Evolutionary conservation across 2,329 filamentous ascomycete genomes (phyloP).

Genomic region (Hypoxylon rubiginosum): DNA sequence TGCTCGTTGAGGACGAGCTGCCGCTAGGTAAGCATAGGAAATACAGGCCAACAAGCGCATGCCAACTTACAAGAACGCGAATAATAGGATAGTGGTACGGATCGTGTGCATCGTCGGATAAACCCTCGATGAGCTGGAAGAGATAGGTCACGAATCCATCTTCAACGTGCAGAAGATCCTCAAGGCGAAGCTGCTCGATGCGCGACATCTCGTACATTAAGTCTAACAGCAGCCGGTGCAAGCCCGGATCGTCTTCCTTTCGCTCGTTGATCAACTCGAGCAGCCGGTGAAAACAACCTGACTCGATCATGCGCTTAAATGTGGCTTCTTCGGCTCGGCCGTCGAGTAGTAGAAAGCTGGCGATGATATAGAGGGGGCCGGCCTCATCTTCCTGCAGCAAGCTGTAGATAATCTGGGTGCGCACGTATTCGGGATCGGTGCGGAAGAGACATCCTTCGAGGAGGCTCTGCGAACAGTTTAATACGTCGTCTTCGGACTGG

Average conservation of each 20-base stretch:
- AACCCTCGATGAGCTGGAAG: conserved; percentile 87
- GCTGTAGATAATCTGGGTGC: conserved; percentile 92
- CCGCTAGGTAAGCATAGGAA: conserved; percentile 29
- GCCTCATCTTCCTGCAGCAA: conserved; percentile 90
- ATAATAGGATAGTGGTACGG: conserved; percentile 98
- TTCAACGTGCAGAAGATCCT: conserved; percentile 81
- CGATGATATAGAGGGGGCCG: conserved; percentile 83
- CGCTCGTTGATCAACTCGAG: conserved; percentile 82
- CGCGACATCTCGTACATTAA: conserved; percentile 97
- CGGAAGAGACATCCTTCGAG: conserved; percentile 81
- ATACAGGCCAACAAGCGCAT: background rate
- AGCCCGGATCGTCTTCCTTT: conserved; percentile 73
- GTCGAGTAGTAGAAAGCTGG: conserved; percentile 88
- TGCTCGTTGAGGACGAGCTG: conserved; percentile 97
- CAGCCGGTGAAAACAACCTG: conserved; percentile 85
- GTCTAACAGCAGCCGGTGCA: conserved; percentile 87
- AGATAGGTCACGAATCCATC: conserved; percentile 88
- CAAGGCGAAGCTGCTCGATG: conserved; percentile 82
- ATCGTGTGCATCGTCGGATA: conserved; percentile 88
- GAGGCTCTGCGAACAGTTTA: conserved; percentile 83
- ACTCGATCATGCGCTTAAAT: conserved; percentile 88
- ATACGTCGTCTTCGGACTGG: conserved; percentile 82
- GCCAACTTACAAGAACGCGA: conserved; percentile 82
- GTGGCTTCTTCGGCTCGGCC: conserved; percentile 82
- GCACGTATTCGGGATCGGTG: conserved; percentile 85